Evolutionary conservation across 2,329 filamentous ascomycete genomes (phyloP).

Genomic region (Colletotrichum costaricense): DNA sequence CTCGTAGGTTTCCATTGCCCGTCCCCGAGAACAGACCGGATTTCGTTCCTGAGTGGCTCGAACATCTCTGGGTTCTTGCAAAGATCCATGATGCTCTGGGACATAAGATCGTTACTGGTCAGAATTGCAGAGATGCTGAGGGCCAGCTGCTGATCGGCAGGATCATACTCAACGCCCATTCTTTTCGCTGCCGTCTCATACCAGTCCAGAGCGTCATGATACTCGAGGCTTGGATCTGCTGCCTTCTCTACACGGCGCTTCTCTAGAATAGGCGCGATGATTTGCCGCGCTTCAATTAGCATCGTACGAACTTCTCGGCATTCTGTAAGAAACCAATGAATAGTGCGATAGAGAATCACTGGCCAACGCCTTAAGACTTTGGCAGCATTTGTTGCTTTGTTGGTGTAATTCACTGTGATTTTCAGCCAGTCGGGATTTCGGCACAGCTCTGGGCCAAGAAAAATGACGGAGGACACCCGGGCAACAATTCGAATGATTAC

Average conservation of each 20-base stretch:
- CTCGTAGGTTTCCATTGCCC: slow-evolving; percentile 8
- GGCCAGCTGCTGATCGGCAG: slow-evolving; percentile 33
- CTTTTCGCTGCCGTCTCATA: slow-evolving; percentile 13
- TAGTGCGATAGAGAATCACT: slow-evolving; percentile 27
- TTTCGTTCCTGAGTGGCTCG: slow-evolving; percentile 39
- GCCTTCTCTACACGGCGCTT: slow-evolving; percentile 32
- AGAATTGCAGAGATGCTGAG: slow-evolving; percentile 40
- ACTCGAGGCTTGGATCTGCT: slow-evolving; percentile 4
- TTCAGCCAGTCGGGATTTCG: slow-evolving; percentile 37
- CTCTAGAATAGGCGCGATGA: slow-evolving; percentile 35
- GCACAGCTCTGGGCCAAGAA: slow-evolving; percentile 38
- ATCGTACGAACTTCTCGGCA: slow-evolving; percentile 30
- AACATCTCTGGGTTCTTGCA: slow-evolving; percentile 37
- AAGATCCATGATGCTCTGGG: slow-evolving; percentile 37
- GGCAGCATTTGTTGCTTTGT: slow-evolving; percentile 4
- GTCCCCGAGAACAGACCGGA: slow-evolving; percentile 12
- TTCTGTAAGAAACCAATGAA: slow-evolving; percentile 37
- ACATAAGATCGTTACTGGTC: slow-evolving; percentile 40
- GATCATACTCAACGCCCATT: slow-evolving; percentile 16
- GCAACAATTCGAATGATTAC: slow-evolving; percentile 31
- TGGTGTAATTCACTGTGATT: slow-evolving; percentile 30
- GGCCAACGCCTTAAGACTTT: slow-evolving; percentile 36
- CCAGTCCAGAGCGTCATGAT: slow-evolving; percentile 40
- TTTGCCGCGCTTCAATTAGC: slow-evolving; percentile 15
- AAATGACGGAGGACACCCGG: slow-evolving; percentile 39